Evolutionary conservation across 1,284 basidiomycete genomes (phyloP).

Genomic region (Cutaneotrichosporon sp.): DNA sequence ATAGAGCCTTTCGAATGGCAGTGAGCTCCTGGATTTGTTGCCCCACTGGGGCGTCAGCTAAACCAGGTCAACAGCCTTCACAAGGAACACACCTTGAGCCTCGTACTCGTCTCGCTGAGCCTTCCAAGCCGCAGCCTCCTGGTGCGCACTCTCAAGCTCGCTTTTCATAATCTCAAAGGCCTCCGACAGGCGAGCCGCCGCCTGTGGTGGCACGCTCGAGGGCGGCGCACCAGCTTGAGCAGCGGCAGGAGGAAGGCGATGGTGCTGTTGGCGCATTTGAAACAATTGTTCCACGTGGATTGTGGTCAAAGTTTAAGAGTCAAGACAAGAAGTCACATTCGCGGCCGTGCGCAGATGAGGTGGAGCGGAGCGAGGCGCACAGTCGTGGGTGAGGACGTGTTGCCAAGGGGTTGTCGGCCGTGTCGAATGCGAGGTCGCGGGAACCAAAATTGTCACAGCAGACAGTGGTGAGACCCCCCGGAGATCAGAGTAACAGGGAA

Average conservation of each 20-base stretch:
- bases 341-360: neutral
- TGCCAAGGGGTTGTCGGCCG: neutral
- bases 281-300: neutral
- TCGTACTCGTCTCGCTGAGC: conserved; percentile 86
- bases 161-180: conserved; percentile 75
- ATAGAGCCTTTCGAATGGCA: conserved; percentile 66
- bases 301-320: no score
- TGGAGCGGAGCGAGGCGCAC: neutral
- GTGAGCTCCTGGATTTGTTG: conserved; percentile 68
- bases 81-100: conserved; percentile 68
- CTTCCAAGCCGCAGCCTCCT: conserved; percentile 65
- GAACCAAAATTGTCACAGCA: no score
- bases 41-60: conserved; percentile 52
- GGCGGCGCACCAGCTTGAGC: conserved; percentile 27
- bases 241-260: conserved; percentile 39
- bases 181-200: conserved; percentile 59
- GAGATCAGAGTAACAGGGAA: no score
- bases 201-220: conserved; percentile 17
- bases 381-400: neutral
- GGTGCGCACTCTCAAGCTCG: conserved; percentile 75
- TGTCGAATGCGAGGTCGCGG: neutral
- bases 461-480: no score
- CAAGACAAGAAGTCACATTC: neutral
- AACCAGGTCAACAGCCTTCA: neutral
- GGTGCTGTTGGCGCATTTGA: conserved; percentile 30